Conservation (phyloP, 768 basidiomycete species). For the Naganishia randhawae region DNA sequence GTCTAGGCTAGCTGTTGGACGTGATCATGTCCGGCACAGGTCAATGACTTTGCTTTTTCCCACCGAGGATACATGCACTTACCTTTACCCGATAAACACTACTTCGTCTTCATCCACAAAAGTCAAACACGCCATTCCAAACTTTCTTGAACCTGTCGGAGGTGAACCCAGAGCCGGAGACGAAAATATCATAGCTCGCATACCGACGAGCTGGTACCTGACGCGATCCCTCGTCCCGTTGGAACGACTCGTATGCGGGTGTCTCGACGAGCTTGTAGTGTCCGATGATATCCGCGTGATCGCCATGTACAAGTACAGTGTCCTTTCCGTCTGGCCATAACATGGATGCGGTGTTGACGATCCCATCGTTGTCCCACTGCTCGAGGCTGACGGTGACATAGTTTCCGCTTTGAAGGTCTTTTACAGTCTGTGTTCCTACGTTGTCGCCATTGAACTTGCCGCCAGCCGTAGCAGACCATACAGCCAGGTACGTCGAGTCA, state of each 20-base stretch:
- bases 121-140: not conserved
- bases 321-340: constrained; percentile 2
- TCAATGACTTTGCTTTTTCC: not conserved
- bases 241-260: not conserved
- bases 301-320: not conserved
- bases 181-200: not conserved
- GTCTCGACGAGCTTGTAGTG: not conserved
- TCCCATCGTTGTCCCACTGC: constrained; percentile 18
- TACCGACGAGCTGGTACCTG: not conserved
- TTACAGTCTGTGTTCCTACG: not conserved
- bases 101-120: not conserved
- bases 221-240: not conserved
- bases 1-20: no score
- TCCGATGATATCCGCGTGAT: constrained; percentile 12
- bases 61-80: no score
- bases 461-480: not conserved
- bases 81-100: not conserved
- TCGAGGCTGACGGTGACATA: not conserved
- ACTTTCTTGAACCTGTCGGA: not conserved
- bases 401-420: not conserved
- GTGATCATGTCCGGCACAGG: no score
- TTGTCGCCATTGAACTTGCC: not conserved
- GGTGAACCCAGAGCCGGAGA: not conserved
- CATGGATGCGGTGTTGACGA: constrained; percentile 10
- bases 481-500: constrained; percentile 7